A percentile compares a stretch with the other conserved stretches of the same genome.
Conservation (phyloP, 176 grass and related monocot species). For the Stipa capillata region DNA sequence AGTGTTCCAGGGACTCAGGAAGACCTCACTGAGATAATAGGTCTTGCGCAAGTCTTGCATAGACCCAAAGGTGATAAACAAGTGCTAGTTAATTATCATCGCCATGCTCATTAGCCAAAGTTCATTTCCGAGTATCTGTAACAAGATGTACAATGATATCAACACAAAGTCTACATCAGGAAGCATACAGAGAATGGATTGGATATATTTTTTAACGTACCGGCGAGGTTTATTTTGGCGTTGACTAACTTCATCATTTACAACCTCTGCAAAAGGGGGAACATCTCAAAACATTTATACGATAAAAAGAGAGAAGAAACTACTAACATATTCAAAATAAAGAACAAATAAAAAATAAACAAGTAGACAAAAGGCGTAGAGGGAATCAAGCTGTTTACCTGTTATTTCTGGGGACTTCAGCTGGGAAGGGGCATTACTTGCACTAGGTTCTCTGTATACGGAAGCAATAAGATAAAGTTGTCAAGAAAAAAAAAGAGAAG, state of each 20-base stretch:
- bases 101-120: slow-evolving; percentile 67
- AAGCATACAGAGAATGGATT: neutral
- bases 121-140: slow-evolving; percentile 95
- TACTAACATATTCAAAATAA: neutral
- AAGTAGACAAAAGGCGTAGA: neutral
- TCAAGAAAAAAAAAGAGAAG: no score
- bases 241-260: slow-evolving; percentile 53
- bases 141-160: slow-evolving; percentile 16
- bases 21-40: slow-evolving; percentile 14
- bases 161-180: slow-evolving; percentile 2
- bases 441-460: slow-evolving; percentile 30
- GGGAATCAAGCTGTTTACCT: slow-evolving; percentile 16
- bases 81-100: slow-evolving; percentile 4
- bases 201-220: slow-evolving; percentile 29
- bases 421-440: slow-evolving; percentile 19
- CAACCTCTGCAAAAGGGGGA: slow-evolving; percentile 46
- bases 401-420: slow-evolving; percentile 29
- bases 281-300: neutral
- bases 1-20: slow-evolving; percentile 14
- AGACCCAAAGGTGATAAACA: slow-evolving; percentile 18
- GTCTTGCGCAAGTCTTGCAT: slow-evolving; percentile 21
- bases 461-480: neutral
- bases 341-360: neutral
- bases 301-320: neutral
- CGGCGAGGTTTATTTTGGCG: slow-evolving; percentile 95